Evolutionary conservation across 345 rosid genomes (phyloP), one percentile per base, ranked within the genome.

Genomic region (Clausena lansium): DNA sequence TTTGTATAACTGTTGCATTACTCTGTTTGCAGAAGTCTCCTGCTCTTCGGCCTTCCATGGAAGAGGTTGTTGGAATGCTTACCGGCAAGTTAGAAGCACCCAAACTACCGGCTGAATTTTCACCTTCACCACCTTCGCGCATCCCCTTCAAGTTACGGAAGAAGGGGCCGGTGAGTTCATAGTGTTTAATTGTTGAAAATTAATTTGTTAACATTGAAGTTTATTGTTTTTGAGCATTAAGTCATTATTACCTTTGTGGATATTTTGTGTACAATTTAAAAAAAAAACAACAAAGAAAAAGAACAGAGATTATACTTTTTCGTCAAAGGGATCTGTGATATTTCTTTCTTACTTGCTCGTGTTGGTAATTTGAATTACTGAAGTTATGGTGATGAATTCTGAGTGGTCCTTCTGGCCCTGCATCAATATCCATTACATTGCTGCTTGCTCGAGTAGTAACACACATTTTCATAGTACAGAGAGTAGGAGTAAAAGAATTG

Each of bases 21-120:
- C 87, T 89, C 52, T 95, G 99, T 82, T 81, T 95, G 91, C 99
- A 95, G 75, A 93, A 86, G 76, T 89, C 91, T 2, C 98, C 99
- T 10, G 73, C 75, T 11, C 81, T 83, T 4, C 84, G 99, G 62
- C 99, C 97, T 22, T 89, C 92, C 0, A 92, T 93, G 96, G 86
- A 89, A 79, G 96, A 92, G 77, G 93, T 84, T 41, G 97, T 93
- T 73, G 89, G 83, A 20, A 92, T 95, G 92, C 90, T 95, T 9
- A 85, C 88, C 0, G 93, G 97, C 27, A 84, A 78, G 27, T 73
- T 63, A 11, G 89, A 84, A 38, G 80, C 88, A 6, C 99, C 96
- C 9, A 86, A 87, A 63, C 68, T 95, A 66, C 99, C 99, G 0
- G 66, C 84, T 5, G 99, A 95, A 73, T 92, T 88, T 64, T 93